A percentile compares a stretch with the other conserved stretches of the same genome.
phyloP scores from a whole-genome alignment of 805 yeast genomes.

The Candida manassasensis region DNA sequence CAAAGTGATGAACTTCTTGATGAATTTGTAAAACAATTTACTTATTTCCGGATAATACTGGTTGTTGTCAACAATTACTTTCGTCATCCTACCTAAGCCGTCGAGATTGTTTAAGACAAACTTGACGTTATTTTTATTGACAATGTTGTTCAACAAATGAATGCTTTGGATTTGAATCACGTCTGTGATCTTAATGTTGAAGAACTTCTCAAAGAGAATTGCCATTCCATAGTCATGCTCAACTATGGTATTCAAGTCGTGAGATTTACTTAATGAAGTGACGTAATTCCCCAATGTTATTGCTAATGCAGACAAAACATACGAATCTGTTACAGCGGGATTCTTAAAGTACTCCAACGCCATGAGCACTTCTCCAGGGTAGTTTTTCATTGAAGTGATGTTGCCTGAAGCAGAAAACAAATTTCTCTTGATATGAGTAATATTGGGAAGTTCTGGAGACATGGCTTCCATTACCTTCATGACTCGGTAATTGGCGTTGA shows the following conservation, averaged over 20 bases:
- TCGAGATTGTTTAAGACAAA: conserved; percentile 12
- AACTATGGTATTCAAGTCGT: conserved; percentile 7
- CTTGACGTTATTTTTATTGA: conserved; percentile 14
- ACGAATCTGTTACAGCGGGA: conserved; percentile 14
- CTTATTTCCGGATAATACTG: conserved; percentile 31
- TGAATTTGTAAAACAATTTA: conserved; percentile 22
- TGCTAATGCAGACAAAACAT: conserved; percentile 26
- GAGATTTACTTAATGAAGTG: conserved; percentile 14
- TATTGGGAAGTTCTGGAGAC: conserved; percentile 7
- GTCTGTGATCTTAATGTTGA: conserved; percentile 21
- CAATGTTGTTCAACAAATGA: conserved; percentile 30
- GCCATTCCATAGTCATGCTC: conserved; percentile 6
- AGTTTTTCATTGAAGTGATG: conserved; percentile 28
- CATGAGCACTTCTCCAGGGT: conserved; percentile 16
- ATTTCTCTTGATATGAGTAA: conserved; percentile 17
- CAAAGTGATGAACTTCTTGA: conserved; percentile 21
- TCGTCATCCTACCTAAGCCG: conserved; percentile 16
- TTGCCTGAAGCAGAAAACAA: conserved; percentile 33
- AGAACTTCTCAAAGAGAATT: conserved; percentile 17
- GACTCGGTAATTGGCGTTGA: conserved; percentile 8
- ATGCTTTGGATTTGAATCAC: conserved; percentile 34
- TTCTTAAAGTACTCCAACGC: conserved; percentile 12
- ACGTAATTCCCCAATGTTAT: conserved; percentile 35
- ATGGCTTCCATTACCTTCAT: conserved; percentile 7
- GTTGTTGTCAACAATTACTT: conserved; percentile 29